Evolutionary conservation across 352 stramenopile genomes (phyloP).

Genomic region (Globisporangium cystogenes): DNA sequence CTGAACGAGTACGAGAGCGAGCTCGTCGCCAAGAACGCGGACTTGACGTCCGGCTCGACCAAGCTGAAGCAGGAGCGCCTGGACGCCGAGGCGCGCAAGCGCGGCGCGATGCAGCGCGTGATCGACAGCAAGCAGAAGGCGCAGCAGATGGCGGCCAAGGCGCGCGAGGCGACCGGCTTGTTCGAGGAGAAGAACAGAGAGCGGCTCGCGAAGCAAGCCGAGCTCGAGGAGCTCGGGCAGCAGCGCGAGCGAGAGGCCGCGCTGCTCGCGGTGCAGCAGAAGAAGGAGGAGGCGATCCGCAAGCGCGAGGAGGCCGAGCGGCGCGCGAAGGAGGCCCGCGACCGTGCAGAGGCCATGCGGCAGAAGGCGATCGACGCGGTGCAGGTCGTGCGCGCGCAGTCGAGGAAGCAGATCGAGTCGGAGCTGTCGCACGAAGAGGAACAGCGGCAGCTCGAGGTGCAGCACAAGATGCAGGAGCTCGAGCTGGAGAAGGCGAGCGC

Average conservation of each 20-base stretch:
- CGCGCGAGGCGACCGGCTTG: constrained; percentile 44
- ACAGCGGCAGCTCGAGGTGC: constrained; percentile 30
- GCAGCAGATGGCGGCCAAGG: constrained; percentile 56
- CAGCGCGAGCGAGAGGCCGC: constrained; percentile 35
- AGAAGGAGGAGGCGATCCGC: constrained; percentile 54
- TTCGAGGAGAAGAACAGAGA: constrained; percentile 57
- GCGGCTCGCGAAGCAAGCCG: constrained; percentile 44
- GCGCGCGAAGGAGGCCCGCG: constrained; percentile 44
- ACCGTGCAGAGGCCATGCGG: constrained; percentile 61
- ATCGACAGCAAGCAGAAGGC: constrained; percentile 66
- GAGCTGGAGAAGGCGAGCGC: constrained; percentile 43
- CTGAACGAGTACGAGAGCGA: constrained; percentile 47
- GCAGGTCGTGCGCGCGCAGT: constrained; percentile 57
- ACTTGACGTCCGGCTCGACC: constrained; percentile 25
- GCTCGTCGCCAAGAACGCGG: constrained; percentile 20
- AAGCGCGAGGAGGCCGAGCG: constrained; percentile 68
- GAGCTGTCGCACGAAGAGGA: constrained; percentile 57
- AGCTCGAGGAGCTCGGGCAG: constrained; percentile 35
- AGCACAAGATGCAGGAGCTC: constrained; percentile 41
- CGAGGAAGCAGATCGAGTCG: constrained; percentile 60
- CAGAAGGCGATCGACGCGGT: constrained; percentile 57
- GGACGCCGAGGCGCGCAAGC: constrained; percentile 55
- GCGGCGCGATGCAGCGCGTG: constrained; percentile 62
- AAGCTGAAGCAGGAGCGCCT: constrained; percentile 34
- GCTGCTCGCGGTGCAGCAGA: constrained; percentile 41